Conservation (phyloP, 768 basidiomycete species). For the Megacollybia marginata region DNA sequence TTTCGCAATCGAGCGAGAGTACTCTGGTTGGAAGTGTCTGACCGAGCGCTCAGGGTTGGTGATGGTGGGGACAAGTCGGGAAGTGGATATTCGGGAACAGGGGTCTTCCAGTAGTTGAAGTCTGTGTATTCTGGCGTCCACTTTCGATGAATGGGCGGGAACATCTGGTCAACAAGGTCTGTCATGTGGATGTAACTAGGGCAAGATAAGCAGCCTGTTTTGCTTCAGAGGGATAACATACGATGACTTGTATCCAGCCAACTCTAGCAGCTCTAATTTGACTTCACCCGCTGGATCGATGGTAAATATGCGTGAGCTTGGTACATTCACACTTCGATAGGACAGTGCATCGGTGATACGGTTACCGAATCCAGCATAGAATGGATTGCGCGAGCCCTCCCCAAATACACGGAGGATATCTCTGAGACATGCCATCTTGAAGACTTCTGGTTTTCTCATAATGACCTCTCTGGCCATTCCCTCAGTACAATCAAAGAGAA, state of each 20-base stretch:
- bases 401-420: constrained; percentile 93
- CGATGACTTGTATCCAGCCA: constrained; percentile 97
- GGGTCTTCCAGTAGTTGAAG: constrained; percentile 92
- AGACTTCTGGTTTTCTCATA: constrained; percentile 98
- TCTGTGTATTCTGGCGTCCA: constrained; percentile 90
- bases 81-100: constrained; percentile 69
- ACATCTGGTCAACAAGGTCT: constrained; percentile 99
- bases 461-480: constrained; percentile 77
- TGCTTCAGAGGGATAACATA: constrained; percentile 28
- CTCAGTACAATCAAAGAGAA: not conserved
- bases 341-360: constrained; percentile 96
- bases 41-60: constrained; percentile 89
- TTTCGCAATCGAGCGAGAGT: constrained; percentile 69
- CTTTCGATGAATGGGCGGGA: constrained; percentile 90
- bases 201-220: constrained; percentile 1
- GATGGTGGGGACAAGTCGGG: constrained; percentile 84
- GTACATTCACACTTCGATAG: constrained; percentile 93
- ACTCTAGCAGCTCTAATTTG: constrained; percentile 92
- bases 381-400: constrained; percentile 61
- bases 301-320: constrained; percentile 92
- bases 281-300: constrained; percentile 94
- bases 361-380: constrained; percentile 98
- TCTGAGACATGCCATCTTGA: constrained; percentile 98
- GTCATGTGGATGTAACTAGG: constrained; percentile 95
- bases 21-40: constrained; percentile 71